Evolutionary conservation across 164 flowering plant species (phyloP), one percentile per base, ranked within the genome.

Genomic region (Liriodendron chinense): DNA sequence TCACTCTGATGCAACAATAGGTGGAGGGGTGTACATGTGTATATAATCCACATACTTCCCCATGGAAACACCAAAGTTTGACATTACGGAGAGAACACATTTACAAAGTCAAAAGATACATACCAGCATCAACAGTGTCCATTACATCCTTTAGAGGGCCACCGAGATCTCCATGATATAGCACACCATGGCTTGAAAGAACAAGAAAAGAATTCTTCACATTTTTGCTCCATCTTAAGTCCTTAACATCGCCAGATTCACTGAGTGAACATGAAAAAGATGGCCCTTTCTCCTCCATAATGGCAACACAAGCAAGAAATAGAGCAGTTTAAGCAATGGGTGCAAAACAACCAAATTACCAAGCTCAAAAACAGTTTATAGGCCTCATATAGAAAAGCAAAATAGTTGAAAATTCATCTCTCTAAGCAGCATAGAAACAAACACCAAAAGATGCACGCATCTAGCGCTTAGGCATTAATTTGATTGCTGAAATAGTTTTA

Each of bases 111-210:
- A 23, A 23, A 49, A 78, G 26, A 72, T 61, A 66, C 82, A 70
- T 80, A 96, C 99, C 93, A 79, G 98, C 93, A 87, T 93, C 98
- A 78, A 96, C 98, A 80, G 82, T 69, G 34, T 91, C 93, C 90
- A 89, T 83, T 47, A 91, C 84, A 75, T 80, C 70, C 70, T 77
- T 78, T 53, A 83, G 85, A 74, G 85, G 77, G 12, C 76, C 78
- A 71, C 72, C 83, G 59, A 83, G 68, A 74, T 68, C 79, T 76
- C 98, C 98, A 68, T 70, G 80, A 78, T 89, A 89, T n/a, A 96
- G 80, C 77, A 76, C 80, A 65, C 97, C 94, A 68, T 68, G 47
- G 75, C 74, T 78, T 74, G 94, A 87, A 77, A 94, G 94, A 78
- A 87, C 84, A 47, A 89, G 62, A 79, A 72, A 94, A 16, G 86